phyloP scores from a whole-genome alignment of 805 yeast species.

The Ogataea degrootiae region DNA sequence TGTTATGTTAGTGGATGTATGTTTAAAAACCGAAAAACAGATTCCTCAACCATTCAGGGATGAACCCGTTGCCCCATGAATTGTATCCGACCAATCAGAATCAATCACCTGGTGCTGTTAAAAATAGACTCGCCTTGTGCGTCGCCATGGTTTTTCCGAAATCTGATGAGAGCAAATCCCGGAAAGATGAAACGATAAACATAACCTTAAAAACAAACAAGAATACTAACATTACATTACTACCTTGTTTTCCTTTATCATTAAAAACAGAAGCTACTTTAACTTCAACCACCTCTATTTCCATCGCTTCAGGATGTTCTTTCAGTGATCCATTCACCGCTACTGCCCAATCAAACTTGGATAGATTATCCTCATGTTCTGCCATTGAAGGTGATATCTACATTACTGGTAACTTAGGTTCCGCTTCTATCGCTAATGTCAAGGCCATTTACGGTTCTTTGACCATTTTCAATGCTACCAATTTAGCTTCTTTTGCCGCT shows the following conservation, averaged over 20 bases:
- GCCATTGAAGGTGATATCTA: conserved; percentile 76
- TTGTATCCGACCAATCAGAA: too few relatives aligned
- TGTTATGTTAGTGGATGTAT: too few relatives aligned
- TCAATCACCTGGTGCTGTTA: too few relatives aligned
- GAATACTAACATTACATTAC: conserved; percentile 1
- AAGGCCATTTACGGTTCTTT: conserved; percentile 75
- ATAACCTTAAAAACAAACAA: too few relatives aligned
- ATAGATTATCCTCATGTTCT: conserved; percentile 64
- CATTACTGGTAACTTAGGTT: conserved; percentile 60
- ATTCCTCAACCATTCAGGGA: too few relatives aligned
- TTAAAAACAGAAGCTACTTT: conserved; percentile 43
- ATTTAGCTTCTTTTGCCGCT: conserved; percentile 64
- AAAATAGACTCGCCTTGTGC: too few relatives aligned
- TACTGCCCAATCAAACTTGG: conserved; percentile 76
- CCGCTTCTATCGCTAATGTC: conserved; percentile 70
- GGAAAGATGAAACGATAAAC: too few relatives aligned
- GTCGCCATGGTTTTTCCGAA: too few relatives aligned
- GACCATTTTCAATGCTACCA: conserved; percentile 58
- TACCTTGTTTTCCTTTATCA: conserved; percentile 1
- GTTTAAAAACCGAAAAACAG: too few relatives aligned
- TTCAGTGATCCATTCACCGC: conserved; percentile 62
- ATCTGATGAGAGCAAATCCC: too few relatives aligned
- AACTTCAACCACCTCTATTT: conserved; percentile 42
- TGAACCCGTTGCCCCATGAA: too few relatives aligned
- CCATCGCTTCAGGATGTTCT: conserved; percentile 60